Conservation (phyloP, 805 yeast species). For the Spathaspora gorwiae region DNA sequence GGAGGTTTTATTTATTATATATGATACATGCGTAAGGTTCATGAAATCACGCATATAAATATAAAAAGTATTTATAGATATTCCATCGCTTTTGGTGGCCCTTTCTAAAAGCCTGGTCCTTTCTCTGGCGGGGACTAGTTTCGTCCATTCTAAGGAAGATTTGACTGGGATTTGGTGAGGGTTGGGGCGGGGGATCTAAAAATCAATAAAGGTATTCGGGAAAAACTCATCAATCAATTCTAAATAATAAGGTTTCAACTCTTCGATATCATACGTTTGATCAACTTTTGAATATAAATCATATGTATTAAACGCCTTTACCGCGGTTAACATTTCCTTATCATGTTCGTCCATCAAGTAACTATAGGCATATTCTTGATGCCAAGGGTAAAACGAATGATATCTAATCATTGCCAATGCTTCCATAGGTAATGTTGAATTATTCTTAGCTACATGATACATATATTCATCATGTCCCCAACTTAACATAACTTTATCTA, state of each 20-base stretch:
- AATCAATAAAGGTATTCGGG: slow-evolving; percentile 53
- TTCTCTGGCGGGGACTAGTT: too few relatives aligned
- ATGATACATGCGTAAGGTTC: too few relatives aligned
- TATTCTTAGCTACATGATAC: slow-evolving; percentile 66
- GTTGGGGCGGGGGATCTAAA: slow-evolving; percentile 23
- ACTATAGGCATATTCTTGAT: slow-evolving; percentile 61
- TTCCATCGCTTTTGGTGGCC: too few relatives aligned
- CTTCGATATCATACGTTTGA: slow-evolving; percentile 42
- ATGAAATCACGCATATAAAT: background rate
- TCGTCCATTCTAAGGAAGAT: too few relatives aligned
- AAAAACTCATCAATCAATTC: slow-evolving; percentile 66
- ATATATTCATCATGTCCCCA: slow-evolving; percentile 82
- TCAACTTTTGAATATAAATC: slow-evolving; percentile 65
- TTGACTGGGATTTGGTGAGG: too few relatives aligned
- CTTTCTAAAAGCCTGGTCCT: too few relatives aligned
- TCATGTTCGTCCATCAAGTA: slow-evolving; percentile 65
- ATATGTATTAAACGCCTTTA: slow-evolving; percentile 61
- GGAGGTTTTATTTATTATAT: too few relatives aligned
- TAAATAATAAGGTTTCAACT: slow-evolving; percentile 53
- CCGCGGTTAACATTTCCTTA: slow-evolving; percentile 55
- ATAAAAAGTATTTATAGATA: too few relatives aligned
- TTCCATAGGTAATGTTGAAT: slow-evolving; percentile 59
- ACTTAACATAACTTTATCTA: slow-evolving; percentile 65
- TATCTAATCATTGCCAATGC: slow-evolving; percentile 72
- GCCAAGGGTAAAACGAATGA: slow-evolving; percentile 77